Evolutionary conservation across 345 rosid genomes (phyloP).

Genomic region (Salix dunnii): DNA sequence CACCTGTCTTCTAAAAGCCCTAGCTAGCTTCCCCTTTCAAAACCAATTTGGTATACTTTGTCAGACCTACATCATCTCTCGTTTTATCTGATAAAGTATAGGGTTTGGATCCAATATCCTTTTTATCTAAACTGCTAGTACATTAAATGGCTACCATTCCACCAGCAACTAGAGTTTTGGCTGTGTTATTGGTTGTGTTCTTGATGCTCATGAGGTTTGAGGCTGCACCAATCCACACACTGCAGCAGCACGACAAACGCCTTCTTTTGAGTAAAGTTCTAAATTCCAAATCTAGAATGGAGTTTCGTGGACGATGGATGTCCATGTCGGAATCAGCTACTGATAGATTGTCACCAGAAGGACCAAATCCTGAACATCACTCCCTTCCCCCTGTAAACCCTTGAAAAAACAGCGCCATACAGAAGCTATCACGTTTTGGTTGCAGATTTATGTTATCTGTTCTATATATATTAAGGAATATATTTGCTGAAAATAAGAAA

Average conservation of each 20-base stretch:
- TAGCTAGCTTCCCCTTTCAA: background rate
- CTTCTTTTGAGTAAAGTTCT: conserved; percentile 29
- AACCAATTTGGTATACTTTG: background rate
- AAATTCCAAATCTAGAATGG: conserved; percentile 8
- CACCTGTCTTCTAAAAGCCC: background rate
- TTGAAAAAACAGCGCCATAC: background rate
- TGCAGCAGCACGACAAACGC: background rate
- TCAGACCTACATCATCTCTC: background rate
- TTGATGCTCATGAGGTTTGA: conserved; percentile 12
- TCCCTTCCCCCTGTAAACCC: conserved; percentile 7
- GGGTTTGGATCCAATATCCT: background rate
- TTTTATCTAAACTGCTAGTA: background rate
- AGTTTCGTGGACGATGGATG: conserved; percentile 3
- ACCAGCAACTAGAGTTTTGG: background rate
- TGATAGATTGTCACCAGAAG: conserved; percentile 33
- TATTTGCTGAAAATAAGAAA: no score
- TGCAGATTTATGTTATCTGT: background rate
- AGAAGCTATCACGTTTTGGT: no score
- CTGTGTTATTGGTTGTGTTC: conserved; percentile 3
- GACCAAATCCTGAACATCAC: conserved; percentile 45
- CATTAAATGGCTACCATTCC: conserved; percentile 14
- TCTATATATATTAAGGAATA: background rate
- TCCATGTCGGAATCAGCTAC: background rate
- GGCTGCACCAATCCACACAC: conserved; percentile 4
- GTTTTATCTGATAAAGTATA: background rate